Base-by-base conservation (phyloP, 768 basidiomycete species). In the Lactifluus rugatus region DNA sequence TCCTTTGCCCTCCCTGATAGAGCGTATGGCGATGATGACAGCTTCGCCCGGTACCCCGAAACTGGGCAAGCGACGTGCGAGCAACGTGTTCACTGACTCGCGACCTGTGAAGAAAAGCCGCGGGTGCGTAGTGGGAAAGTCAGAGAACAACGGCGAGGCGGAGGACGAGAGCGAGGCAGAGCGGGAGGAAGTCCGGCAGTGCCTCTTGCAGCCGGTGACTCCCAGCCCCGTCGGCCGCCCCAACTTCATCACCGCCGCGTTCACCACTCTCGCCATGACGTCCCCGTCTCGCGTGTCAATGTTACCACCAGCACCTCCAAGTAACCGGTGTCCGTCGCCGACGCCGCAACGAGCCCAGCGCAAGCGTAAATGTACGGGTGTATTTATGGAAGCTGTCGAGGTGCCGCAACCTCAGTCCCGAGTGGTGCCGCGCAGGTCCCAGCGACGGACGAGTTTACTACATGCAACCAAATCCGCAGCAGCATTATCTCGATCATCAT, bases 361-460 rank as follows among this genome's bases (percentile, higher is more conserved):
- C n/a, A 55, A 34, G 13, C 56, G 54, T 14, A 83, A 82, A 67
- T 77, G 81, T 56, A 78, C 76, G 67, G 69, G 80, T 32, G 65
- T 74, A 5, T 63, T 79, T 58, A 68, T 82, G 71, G 82, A 83
- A 13, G 76, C 76, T 3, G 80, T 82, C 13, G 76, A 76, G 48
- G 73, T 80, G 48, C 78, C 78, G 13, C 70, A 70, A 9, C 61
- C 75, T 17, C 68, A 65, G 9, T 13, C 34, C 11, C 34, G 11
- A 11, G 34, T 34, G 0, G 66, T 17, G 50, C 36, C 74, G 26
- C 64, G 62, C 57, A 42, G 65, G 65, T 16, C 3, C 11, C 54
- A 63, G 62, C 45, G 69, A 64, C 36, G 61, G 56, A 37, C 21
- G 16, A 62, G 53, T 37, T 32, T 37, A 26, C 41, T 26, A 26